Evolutionary conservation across 164 flowering plant genomes (phyloP), one percentile per base, ranked within the genome.

Genomic region (Taxillus chinensis): DNA sequence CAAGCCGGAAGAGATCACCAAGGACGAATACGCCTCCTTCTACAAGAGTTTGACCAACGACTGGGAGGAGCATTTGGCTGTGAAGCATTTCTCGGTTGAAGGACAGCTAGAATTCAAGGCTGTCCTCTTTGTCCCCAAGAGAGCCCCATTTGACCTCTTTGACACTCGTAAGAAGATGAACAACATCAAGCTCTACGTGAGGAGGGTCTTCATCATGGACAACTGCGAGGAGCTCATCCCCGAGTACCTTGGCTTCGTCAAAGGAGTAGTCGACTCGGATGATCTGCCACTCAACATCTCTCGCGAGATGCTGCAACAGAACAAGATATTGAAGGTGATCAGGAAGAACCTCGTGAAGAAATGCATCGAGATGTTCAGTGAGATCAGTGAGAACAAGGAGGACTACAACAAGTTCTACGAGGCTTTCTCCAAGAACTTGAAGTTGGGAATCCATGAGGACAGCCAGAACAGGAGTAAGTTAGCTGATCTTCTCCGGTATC

Each of bases 101-200:
- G 91, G 88, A 0, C 90, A 85, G 78, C 82, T 83, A 15, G 90
- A 83, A 55, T 85, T 85, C 70, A 85, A 83, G 68, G 90, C 90
- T 1, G 73, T 85, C 4, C 82, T 85, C 56, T 85, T 85, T 54
- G 90, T 83, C 3, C 90, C 90, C 0, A 85, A 69, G 70, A 76
- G 87, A 52, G 90, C 87, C 3, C 90, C 90, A 0, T 85, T 83
- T 48, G 90, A 85, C 61, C 81, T 85, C 8, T 85, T 85, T 16
- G 90, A 83, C 67, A 79, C 82, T 2, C 66, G 86, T 41, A 83
- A 86, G 86, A 83, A 83, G 76, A 73, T 78, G 80, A 83, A 86
- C 85, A 86, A 86, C 79, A 86, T 86, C 60, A 86, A 86, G 80
- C 79, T 86, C 16, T 83, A 86, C 70, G 91, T 86, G 41, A 61